These are phyloP conservation scores for Termitomyces eurrhizus DNA, from an alignment of 768 basidiomycete genomes.

Conservation along the genomic window DNA sequence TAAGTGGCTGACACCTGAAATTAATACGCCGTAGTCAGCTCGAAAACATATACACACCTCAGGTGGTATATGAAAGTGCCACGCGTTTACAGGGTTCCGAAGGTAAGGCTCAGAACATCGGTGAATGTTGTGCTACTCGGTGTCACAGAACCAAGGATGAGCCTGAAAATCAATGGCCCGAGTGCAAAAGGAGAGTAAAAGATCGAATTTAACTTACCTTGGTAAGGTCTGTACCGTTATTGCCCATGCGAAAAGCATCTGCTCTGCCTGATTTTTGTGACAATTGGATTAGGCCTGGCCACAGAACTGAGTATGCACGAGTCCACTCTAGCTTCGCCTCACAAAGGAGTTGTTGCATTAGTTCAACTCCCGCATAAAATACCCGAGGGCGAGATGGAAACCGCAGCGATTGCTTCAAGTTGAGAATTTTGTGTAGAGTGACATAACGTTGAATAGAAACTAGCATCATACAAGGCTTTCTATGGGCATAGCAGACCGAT, in stretches of 20 bases:
- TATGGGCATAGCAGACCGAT: slow-evolving; percentile 2
- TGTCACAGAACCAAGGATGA: slow-evolving; percentile 88
- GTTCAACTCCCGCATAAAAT: slow-evolving; percentile 80
- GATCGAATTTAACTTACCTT: slow-evolving; percentile 49
- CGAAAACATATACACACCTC: slow-evolving; percentile 53
- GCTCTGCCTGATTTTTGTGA: slow-evolving; percentile 70
- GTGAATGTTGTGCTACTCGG: slow-evolving; percentile 89
- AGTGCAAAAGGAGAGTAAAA: background rate
- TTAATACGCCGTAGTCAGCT: slow-evolving; percentile 8
- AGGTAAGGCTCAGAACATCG: slow-evolving; percentile 85
- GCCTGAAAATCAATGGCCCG: slow-evolving; percentile 38
- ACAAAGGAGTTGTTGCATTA: slow-evolving; percentile 88
- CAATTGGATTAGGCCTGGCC: slow-evolving; percentile 72
- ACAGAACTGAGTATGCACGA: slow-evolving; percentile 66
- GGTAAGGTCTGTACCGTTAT: slow-evolving; percentile 87
- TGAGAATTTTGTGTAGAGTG: slow-evolving; percentile 95
- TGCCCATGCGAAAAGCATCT: slow-evolving; percentile 57
- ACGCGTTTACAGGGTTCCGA: slow-evolving; percentile 77
- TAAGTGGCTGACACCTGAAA: slow-evolving; percentile 67
- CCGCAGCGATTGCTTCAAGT: slow-evolving; percentile 86
- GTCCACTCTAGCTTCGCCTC: slow-evolving; percentile 95
- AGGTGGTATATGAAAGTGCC: slow-evolving; percentile 92
- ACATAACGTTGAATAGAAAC: slow-evolving; percentile 66
- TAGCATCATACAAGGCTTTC: slow-evolving; percentile 15
- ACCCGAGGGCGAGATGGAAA: slow-evolving; percentile 83